Evolutionary conservation across 805 yeast species (phyloP).

Genomic region (Ogataea glucozyma): DNA sequence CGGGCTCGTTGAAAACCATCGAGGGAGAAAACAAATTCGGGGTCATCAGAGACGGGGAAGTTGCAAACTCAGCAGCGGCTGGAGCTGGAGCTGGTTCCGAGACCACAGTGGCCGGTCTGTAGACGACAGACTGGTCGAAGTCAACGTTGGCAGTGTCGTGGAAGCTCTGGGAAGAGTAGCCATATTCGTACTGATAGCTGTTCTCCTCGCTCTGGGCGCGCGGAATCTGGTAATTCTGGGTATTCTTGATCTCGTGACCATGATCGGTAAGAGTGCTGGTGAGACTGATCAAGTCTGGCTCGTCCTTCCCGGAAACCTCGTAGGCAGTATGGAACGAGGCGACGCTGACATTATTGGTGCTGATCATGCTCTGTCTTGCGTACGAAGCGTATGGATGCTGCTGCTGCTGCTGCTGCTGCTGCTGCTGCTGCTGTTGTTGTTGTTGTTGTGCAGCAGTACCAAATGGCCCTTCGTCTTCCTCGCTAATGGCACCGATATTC

Average conservation of each 20-base stretch:
- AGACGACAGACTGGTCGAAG: too few species aligned
- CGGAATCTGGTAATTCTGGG: conserved; percentile 4
- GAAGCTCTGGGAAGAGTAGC: too few species aligned
- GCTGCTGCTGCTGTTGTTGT: too few species aligned
- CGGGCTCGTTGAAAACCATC: conserved; percentile 30
- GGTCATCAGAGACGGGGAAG: conserved; percentile 23
- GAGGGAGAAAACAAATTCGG: conserved; percentile 34
- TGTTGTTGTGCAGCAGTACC: too few species aligned
- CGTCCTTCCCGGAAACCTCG: conserved; percentile 14
- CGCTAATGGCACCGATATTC: conserved; percentile 18
- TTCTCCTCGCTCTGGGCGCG: conserved; percentile 1
- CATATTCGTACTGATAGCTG: too few species aligned
- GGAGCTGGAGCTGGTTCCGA: too few species aligned
- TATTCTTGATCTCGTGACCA: conserved; percentile 12
- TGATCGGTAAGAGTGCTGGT: conserved; percentile 33
- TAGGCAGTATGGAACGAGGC: conserved; percentile 35
- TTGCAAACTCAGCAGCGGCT: neutral
- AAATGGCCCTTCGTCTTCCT: conserved; percentile 19
- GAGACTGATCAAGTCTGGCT: conserved; percentile 34
- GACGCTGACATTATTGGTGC: conserved; percentile 24
- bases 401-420: too few species aligned
- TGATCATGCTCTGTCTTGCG: too few species aligned
- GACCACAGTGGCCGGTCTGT: too few species aligned
- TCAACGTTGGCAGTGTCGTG: too few species aligned
- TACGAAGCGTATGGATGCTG: neutral